phyloP scores from a whole-genome alignment of 2,329 filamentous ascomycete genomes.

The Fusarium sp. region DNA sequence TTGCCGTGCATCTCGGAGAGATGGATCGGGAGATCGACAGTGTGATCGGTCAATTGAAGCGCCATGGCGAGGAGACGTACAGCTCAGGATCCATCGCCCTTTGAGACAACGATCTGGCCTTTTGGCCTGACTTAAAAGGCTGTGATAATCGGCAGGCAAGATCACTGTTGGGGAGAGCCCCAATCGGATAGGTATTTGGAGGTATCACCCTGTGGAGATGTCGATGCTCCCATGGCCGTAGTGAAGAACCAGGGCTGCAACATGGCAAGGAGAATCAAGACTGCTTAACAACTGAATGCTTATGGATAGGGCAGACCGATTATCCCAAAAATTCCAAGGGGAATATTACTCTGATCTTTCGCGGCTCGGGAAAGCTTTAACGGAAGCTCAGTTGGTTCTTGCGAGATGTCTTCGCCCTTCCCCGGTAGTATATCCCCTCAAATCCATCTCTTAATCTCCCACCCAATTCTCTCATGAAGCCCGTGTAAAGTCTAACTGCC shows the following conservation, averaged over 20 bases:
- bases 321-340: too few relatives aligned
- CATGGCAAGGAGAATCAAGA: not conserved
- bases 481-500: not conserved
- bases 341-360: too few relatives aligned
- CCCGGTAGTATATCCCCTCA: not conserved
- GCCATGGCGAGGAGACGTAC: not conserved
- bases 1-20: not conserved
- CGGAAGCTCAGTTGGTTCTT: not conserved
- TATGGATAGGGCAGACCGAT: accelerated
- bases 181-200: too few relatives aligned
- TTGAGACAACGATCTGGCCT: not conserved
- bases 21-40: not conserved
- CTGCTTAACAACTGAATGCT: not conserved
- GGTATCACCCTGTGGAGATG: not conserved
- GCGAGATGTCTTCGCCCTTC: not conserved
- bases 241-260: too few relatives aligned
- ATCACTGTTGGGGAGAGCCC: not conserved
- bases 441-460: not conserved
- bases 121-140: not conserved
- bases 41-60: not conserved
- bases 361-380: not conserved
- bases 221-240: not conserved
- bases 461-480: not conserved
- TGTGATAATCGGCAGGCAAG: not conserved
- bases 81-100: not conserved